Evolutionary conservation across 1,139 yeast species (phyloP).

Genomic region (Saccharomyces hybrid): DNA sequence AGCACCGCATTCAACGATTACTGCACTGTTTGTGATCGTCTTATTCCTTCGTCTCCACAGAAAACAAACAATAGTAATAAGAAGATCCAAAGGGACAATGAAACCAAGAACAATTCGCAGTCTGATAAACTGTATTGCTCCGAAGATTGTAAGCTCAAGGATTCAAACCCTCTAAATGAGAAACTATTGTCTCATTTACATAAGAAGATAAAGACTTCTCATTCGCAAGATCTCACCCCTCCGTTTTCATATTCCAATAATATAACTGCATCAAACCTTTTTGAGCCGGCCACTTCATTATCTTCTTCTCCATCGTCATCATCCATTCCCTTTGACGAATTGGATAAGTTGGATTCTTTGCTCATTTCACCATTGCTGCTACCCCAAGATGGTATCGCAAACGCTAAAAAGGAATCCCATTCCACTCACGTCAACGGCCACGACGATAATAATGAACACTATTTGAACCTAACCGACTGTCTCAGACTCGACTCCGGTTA

Average conservation of each 20-base stretch:
- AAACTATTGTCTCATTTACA: neutral
- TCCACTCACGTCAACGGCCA: neutral
- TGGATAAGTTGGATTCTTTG: neutral
- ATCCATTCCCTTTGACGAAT: neutral
- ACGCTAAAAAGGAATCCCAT: neutral
- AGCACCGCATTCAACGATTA: conserved; percentile 55
- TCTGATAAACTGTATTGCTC: conserved; percentile 49
- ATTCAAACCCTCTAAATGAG: conserved; percentile 24
- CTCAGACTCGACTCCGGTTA: neutral
- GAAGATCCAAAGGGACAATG: neutral
- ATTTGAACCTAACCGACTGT: neutral
- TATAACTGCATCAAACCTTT: neutral
- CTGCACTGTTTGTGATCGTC: conserved; percentile 55
- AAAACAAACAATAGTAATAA: neutral
- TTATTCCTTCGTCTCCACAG: conserved; percentile 32
- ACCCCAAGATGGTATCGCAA: neutral
- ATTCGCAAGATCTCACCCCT: neutral
- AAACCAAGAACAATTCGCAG: neutral
- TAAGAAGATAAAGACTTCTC: conserved; percentile 6
- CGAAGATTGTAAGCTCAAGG: conserved; percentile 44
- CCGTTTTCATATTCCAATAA: neutral
- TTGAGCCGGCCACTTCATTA: neutral
- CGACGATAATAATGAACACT: neutral
- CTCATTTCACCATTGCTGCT: conserved; percentile 3
- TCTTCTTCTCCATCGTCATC: neutral